Evolutionary conservation across 2,329 filamentous ascomycete genomes (phyloP), one percentile per base, ranked within the genome.

Genomic region (Akanthomyces muscarius): DNA sequence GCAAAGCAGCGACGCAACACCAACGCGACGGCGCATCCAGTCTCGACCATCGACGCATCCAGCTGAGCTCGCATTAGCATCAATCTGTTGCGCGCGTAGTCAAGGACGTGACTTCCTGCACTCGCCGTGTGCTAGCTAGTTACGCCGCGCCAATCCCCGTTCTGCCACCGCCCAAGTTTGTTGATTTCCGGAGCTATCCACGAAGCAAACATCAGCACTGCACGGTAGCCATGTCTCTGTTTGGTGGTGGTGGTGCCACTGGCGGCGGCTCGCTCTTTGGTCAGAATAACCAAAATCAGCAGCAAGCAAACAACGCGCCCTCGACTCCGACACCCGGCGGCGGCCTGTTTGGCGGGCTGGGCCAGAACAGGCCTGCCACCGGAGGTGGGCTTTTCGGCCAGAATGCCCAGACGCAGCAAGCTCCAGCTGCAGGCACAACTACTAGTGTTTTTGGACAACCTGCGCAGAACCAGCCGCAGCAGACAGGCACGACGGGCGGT

Each of bases 121-220:
- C 14, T 58, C 23, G 28, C 25, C 44, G 13, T 38, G 53, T 36
- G 33, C 30, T 11, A 30, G 44, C 38, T 30, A 23, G 25, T 42
- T 13, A 13, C 53, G 36, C 25, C 28, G 45, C 47, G 54, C 21
- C 54, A 52, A 48, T 28, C 36, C 21, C 28, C 10, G 33, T 42
- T 52, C 45, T 45, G n/a, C 33, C 66, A 66, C 76, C 75, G 74
- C 73, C 73, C 64, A 68, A 76, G 65, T 76, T 77, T 62, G 74
- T 73, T 62, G 70, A 72, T 67, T 57, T 69, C 28, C 53, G 33
- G 53, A 53, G 58, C 58, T 53, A 21, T 42, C 23, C 33, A 30
- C 65, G 41, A 36, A 41, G 14, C 38, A 42, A 69, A 66, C 61
- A 66, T 65, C 18, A 57, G 53, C 45, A 45, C 33, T n/a, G 8